Conservation (phyloP, 1,284 basidiomycete genomes). For the Naganishia cerealis region DNA sequence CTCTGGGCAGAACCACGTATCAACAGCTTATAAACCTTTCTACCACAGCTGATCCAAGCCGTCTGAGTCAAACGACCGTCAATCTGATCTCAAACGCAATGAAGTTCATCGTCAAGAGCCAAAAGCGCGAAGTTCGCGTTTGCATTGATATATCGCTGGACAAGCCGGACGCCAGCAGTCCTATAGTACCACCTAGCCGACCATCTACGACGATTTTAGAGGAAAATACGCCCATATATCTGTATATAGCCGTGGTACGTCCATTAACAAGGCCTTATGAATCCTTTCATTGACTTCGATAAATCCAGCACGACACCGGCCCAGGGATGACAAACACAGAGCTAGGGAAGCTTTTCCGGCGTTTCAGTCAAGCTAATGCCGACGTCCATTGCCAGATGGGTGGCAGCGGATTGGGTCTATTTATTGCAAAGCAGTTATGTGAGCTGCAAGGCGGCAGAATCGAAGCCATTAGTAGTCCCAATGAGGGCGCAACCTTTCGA, state of each 20-base stretch:
- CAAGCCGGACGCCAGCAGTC: constrained; percentile 6
- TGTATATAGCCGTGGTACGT: constrained; percentile 32
- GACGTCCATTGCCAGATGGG: constrained; percentile 31
- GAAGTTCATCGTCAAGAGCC: constrained; percentile 21
- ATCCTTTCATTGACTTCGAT: background rate
- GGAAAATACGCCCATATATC: constrained; percentile 13
- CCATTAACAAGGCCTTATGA: background rate
- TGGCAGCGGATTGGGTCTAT: constrained; percentile 32
- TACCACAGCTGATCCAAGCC: constrained; percentile 27
- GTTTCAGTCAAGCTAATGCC: constrained; percentile 34
- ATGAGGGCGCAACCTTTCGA: constrained; percentile 27
- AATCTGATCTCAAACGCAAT: constrained; percentile 33
- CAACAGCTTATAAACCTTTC: background rate
- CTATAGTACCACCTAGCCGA: constrained; percentile 12
- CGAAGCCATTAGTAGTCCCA: constrained; percentile 16
- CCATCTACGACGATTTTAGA: background rate
- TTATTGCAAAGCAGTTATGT: constrained; percentile 32
- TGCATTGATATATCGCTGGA: constrained; percentile 28
- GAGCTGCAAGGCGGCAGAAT: constrained; percentile 33
- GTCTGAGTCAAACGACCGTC: constrained; percentile 28
- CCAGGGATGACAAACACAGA: constrained; percentile 31
- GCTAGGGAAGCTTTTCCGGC: constrained; percentile 29
- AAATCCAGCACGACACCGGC: constrained; percentile 30
- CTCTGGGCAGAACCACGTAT: background rate
- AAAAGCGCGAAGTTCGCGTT: constrained; percentile 23